phyloP scores from a whole-genome alignment of 192 early-diverging fungal genomes.

The Pecoramyces ruminantium region DNA sequence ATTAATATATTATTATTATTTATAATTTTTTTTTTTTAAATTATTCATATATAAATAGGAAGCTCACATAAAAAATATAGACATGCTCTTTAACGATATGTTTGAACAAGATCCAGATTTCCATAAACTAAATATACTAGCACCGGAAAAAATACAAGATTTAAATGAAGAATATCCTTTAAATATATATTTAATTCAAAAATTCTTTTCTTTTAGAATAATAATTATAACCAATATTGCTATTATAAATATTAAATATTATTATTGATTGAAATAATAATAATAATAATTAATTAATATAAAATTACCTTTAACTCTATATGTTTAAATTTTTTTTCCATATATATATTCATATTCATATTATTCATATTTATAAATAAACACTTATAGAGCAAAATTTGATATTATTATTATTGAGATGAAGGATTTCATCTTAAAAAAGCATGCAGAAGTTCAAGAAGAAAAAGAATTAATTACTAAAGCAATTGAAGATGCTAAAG shows the following conservation, averaged over 20 bases:
- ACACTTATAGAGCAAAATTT: conserved; percentile 22
- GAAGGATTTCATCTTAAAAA: conserved; percentile 23
- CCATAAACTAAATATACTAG: conserved; percentile 16
- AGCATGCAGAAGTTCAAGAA: conserved; percentile 19
- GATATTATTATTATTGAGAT: conserved; percentile 32
- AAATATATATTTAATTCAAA: neutral
- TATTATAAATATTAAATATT: too few species aligned
- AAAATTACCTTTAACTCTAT: too few species aligned
- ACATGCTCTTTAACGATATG: conserved; percentile 31
- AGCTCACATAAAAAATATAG: conserved; percentile 29
- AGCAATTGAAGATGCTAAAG: conserved; percentile 17
- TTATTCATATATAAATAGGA: conserved; percentile 4
- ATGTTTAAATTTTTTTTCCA: too few species aligned
- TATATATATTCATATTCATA: too few species aligned
- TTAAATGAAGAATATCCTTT: conserved; percentile 24
- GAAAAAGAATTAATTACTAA: conserved; percentile 18
- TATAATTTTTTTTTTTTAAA: neutral
- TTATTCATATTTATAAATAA: too few species aligned
- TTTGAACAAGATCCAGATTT: conserved; percentile 37
- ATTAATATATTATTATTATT: neutral
- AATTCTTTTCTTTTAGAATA: too few species aligned
- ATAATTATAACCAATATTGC: too few species aligned
- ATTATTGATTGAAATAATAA: too few species aligned
- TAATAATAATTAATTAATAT: too few species aligned
- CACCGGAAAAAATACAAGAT: conserved; percentile 19